A percentile compares a stretch with the other conserved stretches of the same genome.
phyloP scores from a whole-genome alignment of 2,329 filamentous ascomycete genomes.

The Trichophyton simii region DNA sequence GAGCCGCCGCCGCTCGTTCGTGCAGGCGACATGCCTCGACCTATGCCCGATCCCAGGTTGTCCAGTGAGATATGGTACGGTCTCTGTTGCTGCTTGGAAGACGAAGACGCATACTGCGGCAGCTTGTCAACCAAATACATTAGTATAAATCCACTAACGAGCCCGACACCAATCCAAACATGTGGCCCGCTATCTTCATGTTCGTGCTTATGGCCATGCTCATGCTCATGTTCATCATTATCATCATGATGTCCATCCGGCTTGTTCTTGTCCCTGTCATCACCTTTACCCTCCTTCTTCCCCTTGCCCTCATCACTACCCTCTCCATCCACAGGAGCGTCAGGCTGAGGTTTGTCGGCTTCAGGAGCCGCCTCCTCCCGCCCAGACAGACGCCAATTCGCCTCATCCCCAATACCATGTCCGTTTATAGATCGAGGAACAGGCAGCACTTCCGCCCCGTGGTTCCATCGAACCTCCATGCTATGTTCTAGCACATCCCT shows the following conservation, averaged over 20 bases:
- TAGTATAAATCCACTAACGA: slow-evolving; percentile 79
- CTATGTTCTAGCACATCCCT: slow-evolving; percentile 20
- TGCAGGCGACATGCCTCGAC: slow-evolving; percentile 30
- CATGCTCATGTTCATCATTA: slow-evolving; percentile 9
- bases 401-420: neutral
- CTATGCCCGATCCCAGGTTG: slow-evolving; percentile 52
- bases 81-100: slow-evolving; percentile 50
- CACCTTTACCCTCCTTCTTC: neutral
- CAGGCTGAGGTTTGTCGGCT: neutral
- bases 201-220: slow-evolving; percentile 17
- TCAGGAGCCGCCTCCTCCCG: neutral
- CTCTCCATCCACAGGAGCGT: neutral
- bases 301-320: neutral
- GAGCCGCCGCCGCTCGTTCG: slow-evolving; percentile 22
- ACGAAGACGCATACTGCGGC: slow-evolving; percentile 57
- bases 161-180: slow-evolving; percentile 75
- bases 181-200: slow-evolving; percentile 43
- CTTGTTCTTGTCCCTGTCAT: slow-evolving; percentile 27
- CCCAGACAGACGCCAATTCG: neutral
- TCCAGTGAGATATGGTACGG: slow-evolving; percentile 82
- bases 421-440: neutral
- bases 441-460: neutral
- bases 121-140: slow-evolving; percentile 94
- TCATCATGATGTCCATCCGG: slow-evolving; percentile 14
- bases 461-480: slow-evolving; percentile 10